phyloP scores from a whole-genome alignment of 2,329 filamentous ascomycete species.

The Boeremia lycopersici region DNA sequence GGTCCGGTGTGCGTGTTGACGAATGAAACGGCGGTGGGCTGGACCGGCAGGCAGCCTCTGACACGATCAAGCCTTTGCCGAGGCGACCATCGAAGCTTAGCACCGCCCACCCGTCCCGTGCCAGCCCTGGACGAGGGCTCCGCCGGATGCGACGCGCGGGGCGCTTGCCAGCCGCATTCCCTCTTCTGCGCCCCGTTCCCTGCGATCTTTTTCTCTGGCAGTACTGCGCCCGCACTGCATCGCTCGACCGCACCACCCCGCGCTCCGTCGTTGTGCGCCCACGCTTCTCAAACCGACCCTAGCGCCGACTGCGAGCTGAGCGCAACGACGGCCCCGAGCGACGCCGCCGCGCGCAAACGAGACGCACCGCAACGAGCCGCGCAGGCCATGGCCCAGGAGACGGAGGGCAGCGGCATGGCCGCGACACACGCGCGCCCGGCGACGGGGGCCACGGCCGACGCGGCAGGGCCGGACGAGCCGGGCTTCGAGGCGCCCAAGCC shows the following conservation, averaged over 20 bases:
- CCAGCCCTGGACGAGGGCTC: not conserved
- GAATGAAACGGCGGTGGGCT: not conserved
- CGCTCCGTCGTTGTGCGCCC: not conserved
- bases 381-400: conserved; percentile 15
- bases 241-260: not conserved
- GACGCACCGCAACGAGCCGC: not conserved
- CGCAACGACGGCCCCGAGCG: not conserved
- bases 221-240: not conserved
- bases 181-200: not conserved
- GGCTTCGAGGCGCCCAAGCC: conserved; percentile 21
- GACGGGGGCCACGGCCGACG: conserved; percentile 6
- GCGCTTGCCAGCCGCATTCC: not conserved
- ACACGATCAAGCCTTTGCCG: conserved; percentile 12
- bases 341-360: too few relatives aligned
- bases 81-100: conserved; percentile 12
- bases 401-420: not conserved
- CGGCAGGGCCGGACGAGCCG: conserved; percentile 16
- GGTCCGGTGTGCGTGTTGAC: not conserved
- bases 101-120: not conserved
- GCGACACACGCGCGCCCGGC: conserved; percentile 16
- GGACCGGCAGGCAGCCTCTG: not conserved
- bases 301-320: not conserved
- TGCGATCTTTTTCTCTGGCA: not conserved
- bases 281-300: not conserved
- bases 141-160: conserved; percentile 8